phyloP scores from a whole-genome alignment of 768 basidiomycete genomes.

The Strobilomyces confusus region DNA sequence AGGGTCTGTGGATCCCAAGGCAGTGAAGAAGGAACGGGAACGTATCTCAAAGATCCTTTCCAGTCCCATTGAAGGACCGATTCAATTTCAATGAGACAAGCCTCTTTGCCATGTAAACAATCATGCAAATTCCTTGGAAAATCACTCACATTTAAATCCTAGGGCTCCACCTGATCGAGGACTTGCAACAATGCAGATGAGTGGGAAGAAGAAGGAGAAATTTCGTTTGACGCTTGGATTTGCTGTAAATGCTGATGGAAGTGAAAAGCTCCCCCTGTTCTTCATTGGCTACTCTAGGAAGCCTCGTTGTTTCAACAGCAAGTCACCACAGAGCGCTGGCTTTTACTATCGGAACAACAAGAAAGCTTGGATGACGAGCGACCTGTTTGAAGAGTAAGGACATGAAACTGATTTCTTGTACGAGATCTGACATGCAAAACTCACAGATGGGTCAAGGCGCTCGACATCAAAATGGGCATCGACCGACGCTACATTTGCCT shows the following conservation, averaged over 20 bases:
- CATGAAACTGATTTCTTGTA: too few relatives aligned
- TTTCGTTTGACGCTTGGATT: background rate
- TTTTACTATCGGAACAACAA: too few relatives aligned
- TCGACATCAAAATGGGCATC: background rate
- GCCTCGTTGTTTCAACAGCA: background rate
- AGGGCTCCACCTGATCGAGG: background rate
- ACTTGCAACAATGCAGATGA: background rate
- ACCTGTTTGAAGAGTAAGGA: too few relatives aligned
- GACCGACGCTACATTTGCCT: background rate
- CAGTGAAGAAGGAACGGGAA: background rate
- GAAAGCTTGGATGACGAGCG: too few relatives aligned
- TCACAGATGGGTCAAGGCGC: background rate
- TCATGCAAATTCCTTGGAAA: background rate
- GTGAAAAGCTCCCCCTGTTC: background rate
- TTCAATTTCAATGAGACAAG: background rate
- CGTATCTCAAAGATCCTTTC: background rate
- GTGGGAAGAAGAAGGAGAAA: background rate
- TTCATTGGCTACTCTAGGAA: background rate
- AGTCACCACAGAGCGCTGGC: background rate
- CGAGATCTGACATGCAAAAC: too few relatives aligned
- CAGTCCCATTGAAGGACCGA: background rate
- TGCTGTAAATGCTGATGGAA: background rate
- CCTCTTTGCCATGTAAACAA: background rate
- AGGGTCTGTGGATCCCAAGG: background rate
- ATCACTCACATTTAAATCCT: background rate